Evolutionary conservation across 1,284 basidiomycete species (phyloP), one percentile per base, ranked within the genome.

Genomic region (Tilletia horrida): DNA sequence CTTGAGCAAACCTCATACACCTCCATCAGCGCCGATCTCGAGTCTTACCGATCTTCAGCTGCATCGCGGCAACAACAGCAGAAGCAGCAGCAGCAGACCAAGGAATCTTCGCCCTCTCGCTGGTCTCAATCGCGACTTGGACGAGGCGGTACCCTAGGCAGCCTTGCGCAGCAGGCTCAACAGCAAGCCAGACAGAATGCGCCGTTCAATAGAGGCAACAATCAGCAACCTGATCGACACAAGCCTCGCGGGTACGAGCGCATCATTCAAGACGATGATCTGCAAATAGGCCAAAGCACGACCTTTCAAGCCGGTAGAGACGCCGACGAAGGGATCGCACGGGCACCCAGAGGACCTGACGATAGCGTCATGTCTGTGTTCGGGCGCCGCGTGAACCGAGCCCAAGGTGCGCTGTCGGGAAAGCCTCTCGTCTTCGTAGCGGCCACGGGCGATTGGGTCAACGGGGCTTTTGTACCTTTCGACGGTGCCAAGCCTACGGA

Each of bases 361-460:
- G 18, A 25, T 18, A 31, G 52, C 27, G 31, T 29, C 11, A 25
- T 59, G 16, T 11, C 27, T 8, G 27, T 29, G 16, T 59, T 59
- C 29, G 55, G 55, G 3, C 9, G 31, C 13, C 23, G 31, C 4
- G 31, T 18, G 13, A 31, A 11, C 29, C 8, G 55, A 13, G 31
- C 18, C 55, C 23, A 18, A 8, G 16, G 31, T 13, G 23, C 55
- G 29, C 55, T 31, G 27, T 25, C 27, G 8, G 55, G 1, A 11
- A 25, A 40, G 55, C 55, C 55, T 31, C 55, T n/a, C 27, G n/a
- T 35, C 25, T 59, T 59, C 31, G 31, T 59, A 18, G 27, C 55
- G 18, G 55, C 55, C 13, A 59, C 55, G 25, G 55, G 55, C 55
- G 55, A 59, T 21, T 59, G 55, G 55, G 27, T 59, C 55, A 59